Base-by-base conservation (phyloP, 768 basidiomycete species). In the Cyathus striatus region DNA sequence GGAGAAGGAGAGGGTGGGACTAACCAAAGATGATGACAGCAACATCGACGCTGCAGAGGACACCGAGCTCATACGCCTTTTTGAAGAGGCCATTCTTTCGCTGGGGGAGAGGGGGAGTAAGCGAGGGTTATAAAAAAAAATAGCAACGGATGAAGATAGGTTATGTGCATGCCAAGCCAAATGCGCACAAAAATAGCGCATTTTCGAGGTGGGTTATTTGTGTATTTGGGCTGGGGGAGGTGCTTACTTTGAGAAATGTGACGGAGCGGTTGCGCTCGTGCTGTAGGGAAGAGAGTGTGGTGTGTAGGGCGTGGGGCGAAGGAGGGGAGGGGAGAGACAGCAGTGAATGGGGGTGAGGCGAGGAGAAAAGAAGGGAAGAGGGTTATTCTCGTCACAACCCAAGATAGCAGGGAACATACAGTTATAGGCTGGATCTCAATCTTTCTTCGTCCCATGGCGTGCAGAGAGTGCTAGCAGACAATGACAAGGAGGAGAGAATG, bases 31-130 rank as follows among this genome's bases (percentile, higher is more conserved):
- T 87, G 60, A 90, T 86, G 59, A 91, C 87, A 4, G 86, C 86
- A 32, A 91, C 86, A 54, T 90, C 88, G 52, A 90, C 89, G 12
- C 86, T 88, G 60, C 89, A 91, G 32, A 90, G 77, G 3, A 90
- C 88, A n/a, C 87, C 88, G 48, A 91, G 83, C 64, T 90, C 88
- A 57, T 90, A 90, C 0, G 89, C 88, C 57, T 90, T 90, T 64
- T 90, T 90, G 81, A 91, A 90, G 49, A 91, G 80, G 4, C 88
- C 89, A 46, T 88, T 88, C 72, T 90, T 90, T 54, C 89, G 79
- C 89, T 90, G 66, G 35, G 51, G 47, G 53, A 36, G 41, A 42
- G 40, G 49, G 10, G 46, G 44, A 30, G 27, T 41, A 32, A 41
- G 37, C 23, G 42, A 35, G 35, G 44, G 48, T 44, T 49, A 58